A percentile compares a stretch with the other conserved stretches of the same genome.
Evolutionary conservation across 2,329 filamentous ascomycete genomes (phyloP).

Genomic region (Aspergillus hortae): DNA sequence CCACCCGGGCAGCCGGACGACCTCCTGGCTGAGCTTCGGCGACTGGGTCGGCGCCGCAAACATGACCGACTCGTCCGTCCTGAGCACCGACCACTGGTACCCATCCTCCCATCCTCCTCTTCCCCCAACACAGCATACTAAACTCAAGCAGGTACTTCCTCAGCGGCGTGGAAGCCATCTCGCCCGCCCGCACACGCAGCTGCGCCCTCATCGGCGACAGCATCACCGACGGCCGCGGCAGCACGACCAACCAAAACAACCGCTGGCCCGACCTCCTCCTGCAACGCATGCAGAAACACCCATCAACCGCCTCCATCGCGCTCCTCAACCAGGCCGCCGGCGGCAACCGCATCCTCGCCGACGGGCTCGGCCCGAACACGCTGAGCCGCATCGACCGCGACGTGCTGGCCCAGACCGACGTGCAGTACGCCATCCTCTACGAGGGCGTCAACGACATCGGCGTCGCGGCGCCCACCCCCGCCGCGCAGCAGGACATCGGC

Average conservation of each 20-base stretch:
- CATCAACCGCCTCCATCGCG: conserved; percentile 48
- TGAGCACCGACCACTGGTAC: conserved; percentile 44
- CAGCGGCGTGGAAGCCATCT: conserved; percentile 55
- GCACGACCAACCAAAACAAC: conserved; percentile 57
- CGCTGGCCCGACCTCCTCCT: conserved; percentile 59
- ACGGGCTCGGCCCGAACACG: conserved; percentile 61
- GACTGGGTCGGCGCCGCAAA: conserved; percentile 52
- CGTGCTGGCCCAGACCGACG: conserved; percentile 55
- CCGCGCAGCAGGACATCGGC: conserved; percentile 47
- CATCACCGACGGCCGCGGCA: conserved; percentile 63
- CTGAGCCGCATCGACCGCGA: conserved; percentile 62
- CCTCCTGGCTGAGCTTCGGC: conserved; percentile 57
- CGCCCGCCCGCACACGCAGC: conserved; percentile 41
- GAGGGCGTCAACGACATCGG: conserved; percentile 70
- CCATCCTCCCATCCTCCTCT: not conserved
- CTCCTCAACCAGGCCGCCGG: conserved; percentile 65
- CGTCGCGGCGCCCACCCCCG: conserved; percentile 41
- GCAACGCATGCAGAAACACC: conserved; percentile 47
- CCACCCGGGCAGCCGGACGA: conserved; percentile 64
- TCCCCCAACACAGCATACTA: conserved; percentile 7
- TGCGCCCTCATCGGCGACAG: conserved; percentile 60
- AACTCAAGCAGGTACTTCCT: conserved; percentile 53
- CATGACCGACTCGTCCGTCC: conserved; percentile 38
- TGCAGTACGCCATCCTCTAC: conserved; percentile 62
- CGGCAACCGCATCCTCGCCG: conserved; percentile 62